Conservation (phyloP, 257 asterid species). For the Solanum arcanum region DNA sequence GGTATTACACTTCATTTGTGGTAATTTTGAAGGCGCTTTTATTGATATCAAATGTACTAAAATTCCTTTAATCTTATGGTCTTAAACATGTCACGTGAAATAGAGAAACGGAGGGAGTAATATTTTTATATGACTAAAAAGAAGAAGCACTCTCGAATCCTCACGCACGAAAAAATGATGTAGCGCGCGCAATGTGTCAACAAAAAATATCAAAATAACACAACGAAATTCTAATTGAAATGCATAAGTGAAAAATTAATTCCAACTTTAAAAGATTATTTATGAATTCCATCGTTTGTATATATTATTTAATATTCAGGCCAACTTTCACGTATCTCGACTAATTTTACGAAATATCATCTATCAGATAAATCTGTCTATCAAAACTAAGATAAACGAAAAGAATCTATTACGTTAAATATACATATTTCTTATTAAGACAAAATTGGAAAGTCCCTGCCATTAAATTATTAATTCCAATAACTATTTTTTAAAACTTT, state of each 20-base stretch:
- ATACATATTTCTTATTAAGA: neutral
- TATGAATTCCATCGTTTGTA: neutral
- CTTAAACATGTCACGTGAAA: too few species aligned
- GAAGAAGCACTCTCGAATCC: neutral
- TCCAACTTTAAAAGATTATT: too few species aligned
- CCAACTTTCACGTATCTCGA: accelerated
- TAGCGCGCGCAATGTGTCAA: neutral
- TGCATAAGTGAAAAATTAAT: too few species aligned
- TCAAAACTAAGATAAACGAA: too few species aligned
- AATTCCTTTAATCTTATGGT: too few species aligned
- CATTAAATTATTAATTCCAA: neutral
- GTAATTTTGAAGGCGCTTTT: too few species aligned
- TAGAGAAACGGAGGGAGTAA: accelerated
- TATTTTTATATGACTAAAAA: too few species aligned
- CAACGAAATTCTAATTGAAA: too few species aligned
- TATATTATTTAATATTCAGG: too few species aligned
- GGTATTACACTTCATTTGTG: conserved; percentile 40
- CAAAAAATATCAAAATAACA: neutral
- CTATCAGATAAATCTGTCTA: too few species aligned
- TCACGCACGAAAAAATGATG: neutral
- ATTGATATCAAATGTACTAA: too few species aligned
- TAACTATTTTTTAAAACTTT: neutral
- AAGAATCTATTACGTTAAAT: neutral
- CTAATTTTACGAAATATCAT: accelerated
- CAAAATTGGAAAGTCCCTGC: neutral